Evolutionary conservation across 345 rosid genomes (phyloP).

Genomic region (Citrus glauca): DNA sequence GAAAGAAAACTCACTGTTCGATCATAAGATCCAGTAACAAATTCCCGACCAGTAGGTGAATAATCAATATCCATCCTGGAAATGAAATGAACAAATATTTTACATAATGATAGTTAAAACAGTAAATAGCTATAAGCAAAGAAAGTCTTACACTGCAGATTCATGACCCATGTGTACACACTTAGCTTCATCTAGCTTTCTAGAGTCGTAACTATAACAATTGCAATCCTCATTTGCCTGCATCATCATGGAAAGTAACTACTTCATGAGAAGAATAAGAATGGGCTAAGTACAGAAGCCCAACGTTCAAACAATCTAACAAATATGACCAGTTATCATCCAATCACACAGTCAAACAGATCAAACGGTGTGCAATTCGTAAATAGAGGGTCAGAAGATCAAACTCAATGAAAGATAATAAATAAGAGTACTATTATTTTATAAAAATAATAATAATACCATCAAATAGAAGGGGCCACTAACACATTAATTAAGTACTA

Average conservation of each 20-base stretch:
- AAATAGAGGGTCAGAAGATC: background rate
- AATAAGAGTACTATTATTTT: background rate
- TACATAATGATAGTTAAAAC: background rate
- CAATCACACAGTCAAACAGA: background rate
- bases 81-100: slow-evolving; percentile 11
- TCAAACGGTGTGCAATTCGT: background rate
- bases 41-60: slow-evolving; percentile 98
- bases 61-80: slow-evolving; percentile 95
- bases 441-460: background rate
- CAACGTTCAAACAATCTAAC: background rate
- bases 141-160: slow-evolving; percentile 88
- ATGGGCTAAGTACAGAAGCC: background rate
- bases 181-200: slow-evolving; percentile 84
- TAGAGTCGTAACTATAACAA: slow-evolving; percentile 87
- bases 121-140: background rate
- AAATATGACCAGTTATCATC: background rate
- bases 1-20: slow-evolving; percentile 58
- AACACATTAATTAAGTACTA: background rate
- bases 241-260: slow-evolving; percentile 19
- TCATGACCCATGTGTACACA: slow-evolving; percentile 97
- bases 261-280: background rate
- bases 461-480: background rate
- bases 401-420: background rate
- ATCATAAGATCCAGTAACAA: slow-evolving; percentile 96
- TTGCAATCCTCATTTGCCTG: slow-evolving; percentile 98